Evolutionary conservation across 2,329 filamentous ascomycete species (phyloP), one percentile per base, ranked within the genome.

Genomic region (Penicillium sp.): DNA sequence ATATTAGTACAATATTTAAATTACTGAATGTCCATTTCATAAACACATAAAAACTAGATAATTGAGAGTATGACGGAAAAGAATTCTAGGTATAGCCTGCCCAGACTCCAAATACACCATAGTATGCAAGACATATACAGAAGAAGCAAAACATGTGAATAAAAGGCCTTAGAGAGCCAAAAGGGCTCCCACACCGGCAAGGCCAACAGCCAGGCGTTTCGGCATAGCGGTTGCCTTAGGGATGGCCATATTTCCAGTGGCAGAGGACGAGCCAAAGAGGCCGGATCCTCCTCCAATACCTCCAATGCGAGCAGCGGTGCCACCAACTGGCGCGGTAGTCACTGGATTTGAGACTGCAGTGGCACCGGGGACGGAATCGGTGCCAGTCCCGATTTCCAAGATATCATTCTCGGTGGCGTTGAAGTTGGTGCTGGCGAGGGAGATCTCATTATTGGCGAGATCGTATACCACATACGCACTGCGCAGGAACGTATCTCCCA

Each of bases 401-500:
- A 87, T 71, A 59, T 82, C 76, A 48, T 72, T 66, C 5, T 65
- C 63, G 0, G 81, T 82, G 8, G 81, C 75, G 67, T 86, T 85
- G 77, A 86, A 86, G 60, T 81, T 81, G 3, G 85, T 86, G 64
- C 84, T 83, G 3, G 84, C 85, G 21, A 87, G 72, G 2, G 81
- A 83, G 63, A 87, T 85, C 67, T 85, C 77, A 68, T 87, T 86
- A 70, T 82, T 83, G 21, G 70, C 71, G 15, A 87, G 75, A 59
- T 87, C 84, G 70, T 86, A 87, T 2, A 87, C 85, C 44, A 86
- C 83, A 66, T 87, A 87, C 2, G 84, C 84, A 54, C 79, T 83
- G 55, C 84, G 82, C 17, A 87, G 73, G 74, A 87, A 87, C 0
- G 84, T 87, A 69, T 87, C 84, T 31, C 85, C 85, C 1, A 87